Evolutionary conservation across 2,329 filamentous ascomycete genomes (phyloP).

Genomic region (Cytospora piceicola): DNA sequence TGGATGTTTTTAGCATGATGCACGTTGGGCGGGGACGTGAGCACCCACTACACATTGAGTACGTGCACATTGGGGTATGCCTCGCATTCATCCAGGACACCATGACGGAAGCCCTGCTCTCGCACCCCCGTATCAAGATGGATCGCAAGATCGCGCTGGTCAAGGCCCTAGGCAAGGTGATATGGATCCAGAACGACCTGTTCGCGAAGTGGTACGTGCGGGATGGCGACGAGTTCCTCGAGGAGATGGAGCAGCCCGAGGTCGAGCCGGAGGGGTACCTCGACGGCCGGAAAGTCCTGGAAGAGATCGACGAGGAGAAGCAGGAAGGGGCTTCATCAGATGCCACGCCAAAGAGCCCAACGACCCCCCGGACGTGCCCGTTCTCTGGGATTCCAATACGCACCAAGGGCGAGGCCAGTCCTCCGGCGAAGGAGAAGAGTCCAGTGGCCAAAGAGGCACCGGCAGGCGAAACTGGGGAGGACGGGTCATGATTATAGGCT

Average conservation of each 20-base stretch:
- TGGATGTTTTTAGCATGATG: slow-evolving; percentile 62
- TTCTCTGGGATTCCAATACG: slow-evolving; percentile 29
- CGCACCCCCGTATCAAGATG: slow-evolving; percentile 68
- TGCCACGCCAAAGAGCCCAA: slow-evolving; percentile 22
- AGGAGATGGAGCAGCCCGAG: slow-evolving; percentile 50
- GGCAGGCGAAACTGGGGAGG: neutral
- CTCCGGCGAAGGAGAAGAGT: slow-evolving; percentile 25
- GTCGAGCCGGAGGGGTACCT: slow-evolving; percentile 67
- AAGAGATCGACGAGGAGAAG: slow-evolving; percentile 43
- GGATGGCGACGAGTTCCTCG: slow-evolving; percentile 65
- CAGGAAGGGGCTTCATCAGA: slow-evolving; percentile 19
- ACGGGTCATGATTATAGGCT: neutral
- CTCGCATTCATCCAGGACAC: slow-evolving; percentile 79
- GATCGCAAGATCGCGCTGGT: slow-evolving; percentile 73
- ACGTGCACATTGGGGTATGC: slow-evolving; percentile 74
- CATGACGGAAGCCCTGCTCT: slow-evolving; percentile 75
- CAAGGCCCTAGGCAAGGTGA: slow-evolving; percentile 77
- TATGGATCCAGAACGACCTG: slow-evolving; percentile 88
- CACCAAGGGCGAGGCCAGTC: slow-evolving; percentile 25
- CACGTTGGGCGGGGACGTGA: slow-evolving; percentile 75
- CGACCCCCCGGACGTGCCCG: slow-evolving; percentile 26
- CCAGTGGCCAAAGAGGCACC: neutral
- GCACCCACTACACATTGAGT: slow-evolving; percentile 77
- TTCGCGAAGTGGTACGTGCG: slow-evolving; percentile 82
- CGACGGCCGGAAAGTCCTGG: slow-evolving; percentile 63